Percentiles rank a stretch among this genome's conserved stretches.
phyloP scores from a whole-genome alignment of 306 rosid species.

The Luffa aegyptiaca region DNA sequence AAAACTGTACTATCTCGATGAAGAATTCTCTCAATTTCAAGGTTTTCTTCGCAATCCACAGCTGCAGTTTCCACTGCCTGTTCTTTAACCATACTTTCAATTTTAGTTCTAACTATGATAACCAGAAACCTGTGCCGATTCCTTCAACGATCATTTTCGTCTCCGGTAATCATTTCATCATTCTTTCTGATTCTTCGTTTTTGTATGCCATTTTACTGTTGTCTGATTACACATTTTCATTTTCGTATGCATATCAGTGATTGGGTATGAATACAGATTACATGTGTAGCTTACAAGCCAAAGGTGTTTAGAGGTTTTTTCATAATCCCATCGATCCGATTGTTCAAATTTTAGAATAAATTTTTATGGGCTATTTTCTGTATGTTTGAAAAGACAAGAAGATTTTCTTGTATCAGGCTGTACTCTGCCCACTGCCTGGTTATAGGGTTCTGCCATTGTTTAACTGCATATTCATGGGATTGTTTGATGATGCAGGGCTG shows the following conservation, averaged over 20 bases:
- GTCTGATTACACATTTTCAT: no score
- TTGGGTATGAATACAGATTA: neutral
- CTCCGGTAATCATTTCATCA: neutral
- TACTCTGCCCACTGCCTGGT: neutral
- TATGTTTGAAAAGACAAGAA: neutral
- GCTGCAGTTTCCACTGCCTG: neutral
- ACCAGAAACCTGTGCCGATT: neutral
- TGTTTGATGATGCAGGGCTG: conserved; percentile 10
- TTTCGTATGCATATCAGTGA: neutral
- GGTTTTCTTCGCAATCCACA: neutral
- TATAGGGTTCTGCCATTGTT: neutral
- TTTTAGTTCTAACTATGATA: neutral
- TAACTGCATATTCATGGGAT: neutral
- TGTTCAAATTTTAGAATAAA: no score
- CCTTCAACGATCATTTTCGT: neutral
- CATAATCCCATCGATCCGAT: no score
- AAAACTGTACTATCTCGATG: neutral
- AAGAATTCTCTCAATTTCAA: neutral
- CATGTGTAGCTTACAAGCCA: neutral
- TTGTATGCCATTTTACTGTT: neutral
- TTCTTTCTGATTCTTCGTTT: neutral
- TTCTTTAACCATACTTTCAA: neutral
- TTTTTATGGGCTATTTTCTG: neutral
- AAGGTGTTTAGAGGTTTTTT: neutral
- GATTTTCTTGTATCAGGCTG: neutral